Conservation (phyloP, 2,329 filamentous ascomycete species). For the Cladosporium cucumerinum region DNA sequence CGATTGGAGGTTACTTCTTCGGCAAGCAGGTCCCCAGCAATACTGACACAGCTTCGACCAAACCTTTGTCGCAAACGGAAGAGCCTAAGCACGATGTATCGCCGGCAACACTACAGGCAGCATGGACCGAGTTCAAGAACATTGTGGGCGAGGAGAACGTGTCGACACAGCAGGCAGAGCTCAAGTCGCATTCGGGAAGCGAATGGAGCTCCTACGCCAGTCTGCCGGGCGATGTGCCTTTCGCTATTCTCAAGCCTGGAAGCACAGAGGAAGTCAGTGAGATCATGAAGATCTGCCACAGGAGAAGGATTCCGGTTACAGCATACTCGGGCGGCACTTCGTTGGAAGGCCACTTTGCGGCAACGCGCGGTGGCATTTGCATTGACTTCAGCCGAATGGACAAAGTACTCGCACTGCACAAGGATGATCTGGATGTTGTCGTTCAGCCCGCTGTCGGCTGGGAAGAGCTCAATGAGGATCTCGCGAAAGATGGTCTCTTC, state of each 20-base stretch:
- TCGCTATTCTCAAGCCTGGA: conserved; percentile 69
- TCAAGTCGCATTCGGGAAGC: conserved; percentile 57
- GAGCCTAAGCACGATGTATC: conserved; percentile 55
- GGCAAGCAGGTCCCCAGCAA: conserved; percentile 49
- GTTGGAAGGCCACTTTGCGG: conserved; percentile 82
- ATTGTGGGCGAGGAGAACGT: conserved; percentile 62
- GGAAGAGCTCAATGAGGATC: conserved; percentile 77
- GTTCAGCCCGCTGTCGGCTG: conserved; percentile 70
- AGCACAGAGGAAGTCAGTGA: conserved; percentile 79
- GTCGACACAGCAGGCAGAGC: conserved; percentile 54
- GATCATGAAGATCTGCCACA: conserved; percentile 85
- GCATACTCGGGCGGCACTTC: conserved; percentile 86
- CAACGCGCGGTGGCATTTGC: conserved; percentile 78
- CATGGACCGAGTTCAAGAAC: conserved; percentile 60
- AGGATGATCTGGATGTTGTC: conserved; percentile 61
- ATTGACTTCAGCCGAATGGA: conserved; percentile 87
- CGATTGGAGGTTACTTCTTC: conserved; percentile 54
- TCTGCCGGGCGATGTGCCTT: conserved; percentile 43
- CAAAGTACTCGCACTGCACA: conserved; percentile 71
- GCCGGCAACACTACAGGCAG: conserved; percentile 58
- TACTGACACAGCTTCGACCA: conserved; percentile 53
- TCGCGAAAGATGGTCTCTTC: conserved; percentile 71
- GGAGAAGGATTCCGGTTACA: conserved; percentile 76
- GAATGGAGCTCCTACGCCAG: conserved; percentile 59
- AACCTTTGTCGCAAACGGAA: conserved; percentile 47